Evolutionary conservation across 1,284 basidiomycete genomes (phyloP), one percentile per base, ranked within the genome.

Genomic region (Trametes polyzona): DNA sequence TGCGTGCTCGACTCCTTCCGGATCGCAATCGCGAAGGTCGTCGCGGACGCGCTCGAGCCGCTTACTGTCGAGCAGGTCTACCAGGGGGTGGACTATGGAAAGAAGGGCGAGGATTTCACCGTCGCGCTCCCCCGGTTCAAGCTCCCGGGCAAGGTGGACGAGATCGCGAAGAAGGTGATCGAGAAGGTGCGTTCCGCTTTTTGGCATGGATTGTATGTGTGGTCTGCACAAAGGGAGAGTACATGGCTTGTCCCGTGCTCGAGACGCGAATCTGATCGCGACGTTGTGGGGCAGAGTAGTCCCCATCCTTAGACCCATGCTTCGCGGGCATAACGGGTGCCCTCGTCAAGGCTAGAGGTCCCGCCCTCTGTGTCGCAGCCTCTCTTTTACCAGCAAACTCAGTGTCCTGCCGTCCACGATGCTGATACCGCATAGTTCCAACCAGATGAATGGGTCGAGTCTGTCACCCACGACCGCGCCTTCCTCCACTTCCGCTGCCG

Each of bases 41-140:
- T 98, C 44, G 83, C 88, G 8, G 83, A 89, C 44, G 83, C 86
- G 0, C 79, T 96, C 27, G 83, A 84, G 16, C 76, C 77, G 1
- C 76, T 95, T 56, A 83, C 87, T 0, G 67, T 92, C 21, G 88
- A 90, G 46, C 80, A 93, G 68, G 92, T 88, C 0, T 96, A 91
- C 71, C 74, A 82, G 26, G 96, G 92, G 14, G 90, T 98, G 5
- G 92, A 96, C 72, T 90, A 90, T 64, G 92, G 92, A 46, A 95
- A 95, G 76, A 96, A 96, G 75, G 93, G 91, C 16, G 87, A 84
- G 43, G 96, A 99, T 76, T 95, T 97, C 67, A 93, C 92, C 0
- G 84, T 99, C 29, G 95, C 97, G 4, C 75, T 98, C 39, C 93
- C 96, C 24, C 84, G 96, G 55, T 98, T 96, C 77, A 83, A 92